Evolutionary conservation across 1,139 yeast genomes (phyloP).

Genomic region (Meyerozyma elateridarum): DNA sequence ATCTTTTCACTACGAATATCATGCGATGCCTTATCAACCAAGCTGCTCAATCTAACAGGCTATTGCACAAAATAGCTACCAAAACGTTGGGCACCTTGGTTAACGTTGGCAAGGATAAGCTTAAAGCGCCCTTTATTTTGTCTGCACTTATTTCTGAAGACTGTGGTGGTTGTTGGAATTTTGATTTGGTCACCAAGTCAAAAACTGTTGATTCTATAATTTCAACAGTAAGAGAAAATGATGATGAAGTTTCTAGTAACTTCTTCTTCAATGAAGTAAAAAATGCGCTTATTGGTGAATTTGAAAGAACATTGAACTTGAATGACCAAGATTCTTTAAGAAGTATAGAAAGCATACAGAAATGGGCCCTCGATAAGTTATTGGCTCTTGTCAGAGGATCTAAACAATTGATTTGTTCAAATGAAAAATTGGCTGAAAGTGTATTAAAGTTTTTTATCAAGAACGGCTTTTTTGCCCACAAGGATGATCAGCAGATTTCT

Average conservation of each 20-base stretch:
- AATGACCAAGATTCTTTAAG: slow-evolving; percentile 15
- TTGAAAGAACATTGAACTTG: slow-evolving; percentile 17
- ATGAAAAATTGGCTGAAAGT: slow-evolving; percentile 39
- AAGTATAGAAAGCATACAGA: slow-evolving; percentile 32
- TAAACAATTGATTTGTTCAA: slow-evolving; percentile 21
- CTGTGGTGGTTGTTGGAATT: slow-evolving; percentile 61
- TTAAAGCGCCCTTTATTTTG: slow-evolving; percentile 46
- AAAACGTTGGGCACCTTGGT: slow-evolving; percentile 44
- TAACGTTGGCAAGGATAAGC: slow-evolving; percentile 28
- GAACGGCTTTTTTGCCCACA: slow-evolving; percentile 50
- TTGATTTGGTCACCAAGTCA: slow-evolving; percentile 74
- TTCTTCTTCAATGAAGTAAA: slow-evolving; percentile 12
- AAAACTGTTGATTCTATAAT: slow-evolving; percentile 57
- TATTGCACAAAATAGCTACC: slow-evolving; percentile 63
- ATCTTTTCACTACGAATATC: slow-evolving; percentile 64
- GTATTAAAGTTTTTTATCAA: slow-evolving; percentile 49
- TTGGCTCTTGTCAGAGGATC: slow-evolving; percentile 53
- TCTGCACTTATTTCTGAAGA: slow-evolving; percentile 44
- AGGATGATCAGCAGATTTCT: slow-evolving; percentile 18
- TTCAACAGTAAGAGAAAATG: slow-evolving; percentile 25
- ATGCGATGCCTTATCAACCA: slow-evolving; percentile 77
- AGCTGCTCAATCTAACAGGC: slow-evolving; percentile 58
- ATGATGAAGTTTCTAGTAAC: slow-evolving; percentile 5
- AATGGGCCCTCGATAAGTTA: slow-evolving; percentile 67
- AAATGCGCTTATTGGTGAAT: slow-evolving; percentile 21